Base-by-base conservation (phyloP, 2,329 filamentous ascomycete species). In the Fusarium torulosum region DNA sequence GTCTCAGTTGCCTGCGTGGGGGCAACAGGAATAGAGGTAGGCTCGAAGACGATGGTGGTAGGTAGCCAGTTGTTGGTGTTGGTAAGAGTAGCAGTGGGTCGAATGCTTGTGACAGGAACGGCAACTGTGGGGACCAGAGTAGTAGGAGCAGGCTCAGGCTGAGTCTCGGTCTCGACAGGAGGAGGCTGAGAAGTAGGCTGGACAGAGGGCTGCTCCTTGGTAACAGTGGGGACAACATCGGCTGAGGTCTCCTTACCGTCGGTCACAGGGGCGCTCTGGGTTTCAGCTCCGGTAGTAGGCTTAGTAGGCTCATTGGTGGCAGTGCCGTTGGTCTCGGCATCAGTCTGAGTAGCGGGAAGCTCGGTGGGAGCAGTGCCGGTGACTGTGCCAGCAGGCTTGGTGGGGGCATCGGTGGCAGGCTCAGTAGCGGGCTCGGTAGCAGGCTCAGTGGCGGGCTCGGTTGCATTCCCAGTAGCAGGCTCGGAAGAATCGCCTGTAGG, bases 11-110 rank as follows among this genome's bases (percentile, higher is more conserved):
- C 75, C 15, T 74, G 72, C 3, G 76, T 76, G 4, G 77, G 72
- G 3, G 71, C 56, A 4, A 66, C 59, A 6, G 66, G 55, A 11
- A 71, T 58, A 6, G 81, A 70, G 59, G 81, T 80, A 29, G 78
- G 69, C 70, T 88, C 86, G 41, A 87, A 82, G 15, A 90, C 79
- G 50, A 92, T 88, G 20, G 87, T 89, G 1, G 88, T 85, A 0
- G 88, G 87, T 23, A 91, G 77, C 79, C 83, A 85, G 42, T 80
- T 78, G 21, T 80, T 76, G 1, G 82, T 79, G 56, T 80, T 77
- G 3, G 79, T 79, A 53, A 83, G 78, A 3, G 83, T 82, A 47
- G 79, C 80, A 25, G 79, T 82, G 9, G 80, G 74, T 29, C 77
- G 71, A 64, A 83, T 75, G 72, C 79, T 83, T 5, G 82, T 84